Evolutionary conservation across 139 green algal species (phyloP), one percentile per base, ranked within the genome.

Genomic region (Chloropicon primus): DNA sequence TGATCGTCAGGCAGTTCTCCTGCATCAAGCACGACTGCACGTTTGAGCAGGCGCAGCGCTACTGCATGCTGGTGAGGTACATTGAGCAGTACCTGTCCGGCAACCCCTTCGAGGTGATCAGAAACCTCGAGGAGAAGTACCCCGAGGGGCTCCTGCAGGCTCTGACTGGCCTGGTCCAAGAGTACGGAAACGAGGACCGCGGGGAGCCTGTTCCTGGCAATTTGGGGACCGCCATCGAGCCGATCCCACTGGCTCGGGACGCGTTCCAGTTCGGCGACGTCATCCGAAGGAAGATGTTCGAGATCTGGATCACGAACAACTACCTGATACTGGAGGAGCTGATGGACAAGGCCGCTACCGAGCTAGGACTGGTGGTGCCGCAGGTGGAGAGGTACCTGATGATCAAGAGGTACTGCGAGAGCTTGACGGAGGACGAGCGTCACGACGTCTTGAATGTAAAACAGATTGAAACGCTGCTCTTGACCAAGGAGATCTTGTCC

Each of bases 11-110:
- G 3, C 76, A 84, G 72, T 80, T 81, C 62, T 76, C 80, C 1
- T 80, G 53, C 62, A 79, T 78, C 76, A 72, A 84, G 22, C 28
- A 71, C 41, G 76, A 71, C 27, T 79, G 28, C 76, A 84, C 80
- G 74, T 22, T 80, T 24, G 24, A 72, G 2, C 80, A 84, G 72
- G 80, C 80, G 26, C 71, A 81, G 27, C 54, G 80, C 26, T 80
- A 80, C 72, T 28, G 22, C 26, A 28, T 25, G n/a, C 75, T 84
- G 27, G 76, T 80, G 25, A 76, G 80, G 21, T 80, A 78, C 75
- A 41, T 84, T 2, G 80, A 84, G 26, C 27, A 24, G 24, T 62
- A 62, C 41, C 24, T 27, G 23, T 72, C 22, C 2, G 41, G n/a
- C 72, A 84, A 80, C 29, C 71, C 72, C 24, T 84, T 74, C 54